These are phyloP conservation scores for Melaleuca quinquenervia DNA, from an alignment of 345 rosid species.

Conservation along the genomic window DNA sequence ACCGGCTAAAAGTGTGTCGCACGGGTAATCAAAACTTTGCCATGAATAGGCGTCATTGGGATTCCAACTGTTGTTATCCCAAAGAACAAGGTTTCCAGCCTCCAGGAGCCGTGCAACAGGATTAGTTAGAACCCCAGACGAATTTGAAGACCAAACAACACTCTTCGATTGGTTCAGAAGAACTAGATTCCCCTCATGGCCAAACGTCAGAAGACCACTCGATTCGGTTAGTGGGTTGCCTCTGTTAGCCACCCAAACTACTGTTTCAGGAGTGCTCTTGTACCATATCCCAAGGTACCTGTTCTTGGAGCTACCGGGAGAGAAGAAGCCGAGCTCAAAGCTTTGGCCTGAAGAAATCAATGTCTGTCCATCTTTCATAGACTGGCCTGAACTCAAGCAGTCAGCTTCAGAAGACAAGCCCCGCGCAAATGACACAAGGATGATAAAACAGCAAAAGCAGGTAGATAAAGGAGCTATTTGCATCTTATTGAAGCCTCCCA, in stretches of 20 bases:
- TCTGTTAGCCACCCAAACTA: slow-evolving; percentile 42
- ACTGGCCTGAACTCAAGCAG: neutral
- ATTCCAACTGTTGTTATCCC: neutral
- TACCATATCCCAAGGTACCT: slow-evolving; percentile 33
- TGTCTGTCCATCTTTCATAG: neutral
- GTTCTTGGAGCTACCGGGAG: slow-evolving; percentile 5
- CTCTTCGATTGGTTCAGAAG: slow-evolving; percentile 5
- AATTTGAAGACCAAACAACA: slow-evolving; percentile 24
- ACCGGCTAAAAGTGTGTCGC: slow-evolving; percentile 21
- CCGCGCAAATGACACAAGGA: neutral
- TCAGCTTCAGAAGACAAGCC: neutral
- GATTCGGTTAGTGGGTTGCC: slow-evolving; percentile 9
- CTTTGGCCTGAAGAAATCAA: neutral
- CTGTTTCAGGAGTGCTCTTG: neutral
- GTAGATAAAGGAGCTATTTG: neutral
- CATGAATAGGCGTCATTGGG: slow-evolving; percentile 3
- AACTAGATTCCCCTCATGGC: slow-evolving; percentile 1
- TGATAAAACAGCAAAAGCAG: neutral
- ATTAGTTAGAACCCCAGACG: neutral
- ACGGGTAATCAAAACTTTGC: slow-evolving; percentile 49
- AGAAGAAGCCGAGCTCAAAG: slow-evolving; percentile 16
- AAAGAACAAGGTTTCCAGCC: slow-evolving; percentile 34
- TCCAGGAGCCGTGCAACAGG: slow-evolving; percentile 25
- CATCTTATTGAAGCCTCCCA: neutral
- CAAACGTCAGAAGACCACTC: slow-evolving; percentile 9